Base-by-base conservation (phyloP, 1,139 yeast genomes). In the Pichia sp. region DNA sequence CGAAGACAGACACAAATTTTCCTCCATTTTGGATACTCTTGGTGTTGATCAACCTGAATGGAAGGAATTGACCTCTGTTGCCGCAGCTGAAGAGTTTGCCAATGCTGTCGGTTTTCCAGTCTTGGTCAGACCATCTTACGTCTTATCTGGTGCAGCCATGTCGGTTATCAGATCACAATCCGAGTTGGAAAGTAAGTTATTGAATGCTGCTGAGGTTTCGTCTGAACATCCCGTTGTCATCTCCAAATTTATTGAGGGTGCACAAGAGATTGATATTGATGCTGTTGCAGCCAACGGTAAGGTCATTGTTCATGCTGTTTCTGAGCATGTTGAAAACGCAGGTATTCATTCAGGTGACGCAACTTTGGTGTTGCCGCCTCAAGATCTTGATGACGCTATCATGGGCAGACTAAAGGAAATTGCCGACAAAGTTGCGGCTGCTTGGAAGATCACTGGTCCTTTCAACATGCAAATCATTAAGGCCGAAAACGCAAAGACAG, bases 321-420 rank as follows among this genome's bases (percentile, higher is more conserved):
- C 97, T 58, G 99, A 93, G 75, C 99, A 93, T 72, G 95, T 92
- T 65, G 99, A 93, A 76, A 90, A 93, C 68, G 99, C 99, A 23
- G 99, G 99, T 77, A 90, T 93, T 54, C 99, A 93, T 75, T 90
- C 98, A 48, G 99, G 99, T 72, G 99, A 93, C 73, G 99, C 99
- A 50, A 90, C 98, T 45, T 81, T 93, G 67, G 85, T 93, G 53
- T 78, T 93, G 59, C 99, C 99, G 57, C 98, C 99, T 50, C 95
- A 86, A 70, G 75, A 77, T 59, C 75, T 88, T 58, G 80, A 84
- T 34, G 83, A 82, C 47, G 75, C 72, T 8, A 75, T 84, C 52
- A 77, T 87, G 76, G 71, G 62, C 32, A 79, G 93, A 69, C 75
- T 89, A 62, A 86, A 85, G 70, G 86, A 76, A 47, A 87, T 92